These are phyloP conservation scores for Crithidia brevicula DNA, from an alignment of 208 protist genomes.

Conservation along the genomic window DNA sequence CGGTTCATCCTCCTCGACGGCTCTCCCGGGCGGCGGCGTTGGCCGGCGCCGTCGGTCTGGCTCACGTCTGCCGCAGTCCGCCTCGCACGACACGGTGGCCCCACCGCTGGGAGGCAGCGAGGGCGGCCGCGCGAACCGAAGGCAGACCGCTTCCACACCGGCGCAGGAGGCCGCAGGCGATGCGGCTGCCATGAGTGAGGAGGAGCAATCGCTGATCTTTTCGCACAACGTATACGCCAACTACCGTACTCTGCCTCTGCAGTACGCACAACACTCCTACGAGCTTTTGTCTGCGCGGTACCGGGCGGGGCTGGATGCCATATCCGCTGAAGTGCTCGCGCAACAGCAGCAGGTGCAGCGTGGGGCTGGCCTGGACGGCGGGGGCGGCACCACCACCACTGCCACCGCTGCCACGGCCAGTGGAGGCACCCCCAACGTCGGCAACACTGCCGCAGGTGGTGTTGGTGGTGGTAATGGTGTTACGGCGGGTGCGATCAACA, in stretches of 20 bases:
- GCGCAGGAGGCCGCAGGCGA: neutral
- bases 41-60: slow-evolving; percentile 6
- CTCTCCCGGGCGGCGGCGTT: neutral
- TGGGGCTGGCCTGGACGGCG: neutral
- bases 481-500: no score
- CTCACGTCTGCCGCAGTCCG: neutral
- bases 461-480: neutral
- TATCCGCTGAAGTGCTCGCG: slow-evolving; percentile 33
- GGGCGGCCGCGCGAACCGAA: neutral
- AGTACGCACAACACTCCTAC: slow-evolving; percentile 37
- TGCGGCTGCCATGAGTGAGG: slow-evolving; percentile 2
- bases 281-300: slow-evolving; percentile 46
- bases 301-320: slow-evolving; percentile 64
- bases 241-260: slow-evolving; percentile 54
- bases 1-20: neutral
- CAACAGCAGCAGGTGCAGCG: slow-evolving; percentile 20
- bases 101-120: neutral
- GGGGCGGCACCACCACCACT: neutral
- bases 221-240: slow-evolving; percentile 63
- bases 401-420: neutral
- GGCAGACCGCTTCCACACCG: neutral
- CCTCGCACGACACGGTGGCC: neutral
- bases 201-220: slow-evolving; percentile 6
- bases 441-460: neutral
- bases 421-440: neutral